Evolutionary conservation across 306 rosid genomes (phyloP).

Genomic region (Lupinus albus): DNA sequence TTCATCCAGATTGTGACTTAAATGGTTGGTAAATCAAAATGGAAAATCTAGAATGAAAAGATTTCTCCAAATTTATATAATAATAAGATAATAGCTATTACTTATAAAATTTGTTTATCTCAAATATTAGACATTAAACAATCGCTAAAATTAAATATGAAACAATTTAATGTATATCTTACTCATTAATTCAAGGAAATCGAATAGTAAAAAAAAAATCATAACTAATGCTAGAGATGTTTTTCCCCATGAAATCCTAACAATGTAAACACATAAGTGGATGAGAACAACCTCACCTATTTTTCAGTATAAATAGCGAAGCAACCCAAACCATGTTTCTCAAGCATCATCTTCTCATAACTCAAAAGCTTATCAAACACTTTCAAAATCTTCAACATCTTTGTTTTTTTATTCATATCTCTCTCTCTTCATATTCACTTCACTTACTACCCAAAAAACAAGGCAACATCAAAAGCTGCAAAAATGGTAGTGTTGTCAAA

Average conservation of each 20-base stretch:
- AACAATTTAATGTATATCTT: no score
- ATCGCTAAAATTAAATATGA: no score
- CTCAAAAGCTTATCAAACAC: constrained; percentile 15
- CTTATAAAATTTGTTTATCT: constrained; percentile 16
- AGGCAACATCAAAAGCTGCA: not conserved
- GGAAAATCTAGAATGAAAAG: not conserved
- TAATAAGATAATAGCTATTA: not conserved
- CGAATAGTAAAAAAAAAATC: no score
- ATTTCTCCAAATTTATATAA: not conserved
- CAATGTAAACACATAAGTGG: no score
- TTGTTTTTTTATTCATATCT: not conserved
- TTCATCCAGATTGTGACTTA: constrained; percentile 6
- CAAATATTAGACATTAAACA: not conserved
- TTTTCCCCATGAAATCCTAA: no score
- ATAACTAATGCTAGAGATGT: no score
- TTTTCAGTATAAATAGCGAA: constrained; percentile 48
- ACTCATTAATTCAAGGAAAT: no score
- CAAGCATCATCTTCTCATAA: constrained; percentile 15
- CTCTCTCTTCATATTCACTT: not conserved
- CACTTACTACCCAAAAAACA: not conserved
- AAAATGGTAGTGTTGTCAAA: constrained; percentile 63
- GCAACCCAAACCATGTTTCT: not conserved
- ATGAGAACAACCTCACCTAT: not conserved
- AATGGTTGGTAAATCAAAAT: constrained; percentile 26
- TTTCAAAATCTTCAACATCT: not conserved